phyloP scores from a whole-genome alignment of 2,329 filamentous ascomycete species.

The Talaromyces amestolkiae region DNA sequence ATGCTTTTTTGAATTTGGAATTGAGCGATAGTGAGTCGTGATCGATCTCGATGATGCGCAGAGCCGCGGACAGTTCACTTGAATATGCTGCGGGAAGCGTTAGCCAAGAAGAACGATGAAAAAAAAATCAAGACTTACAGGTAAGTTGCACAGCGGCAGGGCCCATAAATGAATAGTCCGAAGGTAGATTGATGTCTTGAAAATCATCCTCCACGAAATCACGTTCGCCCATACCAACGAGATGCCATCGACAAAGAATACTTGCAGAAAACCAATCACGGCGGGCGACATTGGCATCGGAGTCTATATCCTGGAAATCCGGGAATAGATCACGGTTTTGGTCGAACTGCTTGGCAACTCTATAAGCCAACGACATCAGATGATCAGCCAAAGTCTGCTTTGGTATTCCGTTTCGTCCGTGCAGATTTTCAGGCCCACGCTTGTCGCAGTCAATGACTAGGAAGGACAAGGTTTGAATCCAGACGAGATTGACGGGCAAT shows the following conservation, averaged over 20 bases:
- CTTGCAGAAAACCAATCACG: conserved; percentile 42
- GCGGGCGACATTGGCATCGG: conserved; percentile 40
- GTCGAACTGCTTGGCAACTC: conserved; percentile 39
- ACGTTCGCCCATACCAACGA: conserved; percentile 40
- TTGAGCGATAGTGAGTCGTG: conserved; percentile 16
- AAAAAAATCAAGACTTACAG: conserved; percentile 30
- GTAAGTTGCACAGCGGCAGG: conserved; percentile 37
- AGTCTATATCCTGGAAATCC: conserved; percentile 39
- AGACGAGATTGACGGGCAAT: conserved; percentile 39
- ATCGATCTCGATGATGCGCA: conserved; percentile 19
- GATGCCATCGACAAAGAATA: conserved; percentile 43
- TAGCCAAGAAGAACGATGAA: background rate
- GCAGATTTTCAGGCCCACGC: conserved; percentile 43
- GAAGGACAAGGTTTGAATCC: conserved; percentile 42
- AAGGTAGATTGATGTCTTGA: conserved; percentile 38
- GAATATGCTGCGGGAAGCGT: conserved; percentile 14
- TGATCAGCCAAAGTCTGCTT: conserved; percentile 42
- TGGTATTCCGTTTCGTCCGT: conserved; percentile 40
- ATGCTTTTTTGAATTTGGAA: conserved; percentile 17
- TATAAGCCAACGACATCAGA: conserved; percentile 38
- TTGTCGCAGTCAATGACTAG: conserved; percentile 45
- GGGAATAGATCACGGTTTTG: conserved; percentile 37
- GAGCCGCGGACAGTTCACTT: conserved; percentile 16
- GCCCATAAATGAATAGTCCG: conserved; percentile 40
- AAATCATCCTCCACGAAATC: conserved; percentile 34